phyloP scores from a whole-genome alignment of 208 protist genomes.

The Angomonas ambiguus region DNA sequence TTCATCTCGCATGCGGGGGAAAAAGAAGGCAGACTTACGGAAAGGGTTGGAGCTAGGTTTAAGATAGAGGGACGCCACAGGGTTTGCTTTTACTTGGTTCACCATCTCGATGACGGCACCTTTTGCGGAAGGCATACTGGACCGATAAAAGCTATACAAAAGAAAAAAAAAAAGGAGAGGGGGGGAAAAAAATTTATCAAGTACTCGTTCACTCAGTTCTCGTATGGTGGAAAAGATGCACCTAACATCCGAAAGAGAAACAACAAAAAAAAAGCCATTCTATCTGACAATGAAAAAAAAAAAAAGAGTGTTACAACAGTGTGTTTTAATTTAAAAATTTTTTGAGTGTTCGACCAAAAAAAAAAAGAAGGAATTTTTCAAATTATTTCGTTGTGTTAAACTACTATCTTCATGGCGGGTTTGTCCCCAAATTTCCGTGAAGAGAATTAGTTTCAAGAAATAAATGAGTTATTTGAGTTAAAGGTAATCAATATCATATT shows the following conservation, averaged over 20 bases:
- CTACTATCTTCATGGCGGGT: conserved; percentile 9
- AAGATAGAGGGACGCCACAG: conserved; percentile 38
- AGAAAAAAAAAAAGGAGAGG: conserved; percentile 10
- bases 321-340: neutral
- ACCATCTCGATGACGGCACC: neutral
- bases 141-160: neutral
- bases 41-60: conserved; percentile 57
- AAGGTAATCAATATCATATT: neutral
- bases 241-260: conserved; percentile 2
- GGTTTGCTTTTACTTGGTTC: neutral
- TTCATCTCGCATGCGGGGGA: conserved; percentile 68
- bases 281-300: conserved; percentile 9
- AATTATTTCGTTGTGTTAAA: neutral
- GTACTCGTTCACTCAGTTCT: too few relatives aligned
- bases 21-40: conserved; percentile 75
- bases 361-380: conserved; percentile 7
- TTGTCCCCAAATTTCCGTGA: conserved; percentile 22
- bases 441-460: neutral
- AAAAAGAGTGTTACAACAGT: neutral
- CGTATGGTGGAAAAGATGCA: too few relatives aligned
- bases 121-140: neutral
- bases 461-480: conserved; percentile 1
- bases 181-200: conserved; percentile 10
- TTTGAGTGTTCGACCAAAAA: conserved; percentile 8
- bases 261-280: neutral